Evolutionary conservation across 257 asterid species (phyloP).

Genomic region (Fraxinus cuspidata): DNA sequence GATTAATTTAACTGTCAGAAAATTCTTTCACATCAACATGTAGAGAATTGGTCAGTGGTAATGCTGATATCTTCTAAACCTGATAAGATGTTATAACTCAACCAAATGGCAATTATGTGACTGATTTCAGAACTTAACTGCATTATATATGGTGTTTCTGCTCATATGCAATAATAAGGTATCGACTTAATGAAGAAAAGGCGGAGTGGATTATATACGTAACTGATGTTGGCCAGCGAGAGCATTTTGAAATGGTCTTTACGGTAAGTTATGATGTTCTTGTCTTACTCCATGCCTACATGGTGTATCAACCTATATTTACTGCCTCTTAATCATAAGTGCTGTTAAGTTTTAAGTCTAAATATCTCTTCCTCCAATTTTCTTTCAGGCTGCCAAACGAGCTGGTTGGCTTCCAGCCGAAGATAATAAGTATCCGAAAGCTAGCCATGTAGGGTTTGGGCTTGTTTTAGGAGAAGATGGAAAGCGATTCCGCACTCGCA

Average conservation of each 20-base stretch:
- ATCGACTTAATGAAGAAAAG: constrained; percentile 85
- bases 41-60: constrained; percentile 1
- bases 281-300: neutral
- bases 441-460: constrained; percentile 90
- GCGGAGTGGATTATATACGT: constrained; percentile 95
- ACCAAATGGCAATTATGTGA: neutral
- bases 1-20: constrained; percentile 6
- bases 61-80: constrained; percentile 2
- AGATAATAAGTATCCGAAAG: constrained; percentile 64
- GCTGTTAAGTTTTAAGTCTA: constrained; percentile 17
- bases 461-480: constrained; percentile 94
- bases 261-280: constrained; percentile 51
- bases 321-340: neutral
- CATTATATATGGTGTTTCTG: constrained; percentile 12
- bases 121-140: constrained; percentile 18
- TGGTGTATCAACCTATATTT: constrained; percentile 5
- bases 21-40: neutral
- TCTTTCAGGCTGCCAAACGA: constrained; percentile 77
- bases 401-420: constrained; percentile 94
- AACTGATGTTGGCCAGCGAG: constrained; percentile 89
- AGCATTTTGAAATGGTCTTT: constrained; percentile 94
- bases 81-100: neutral
- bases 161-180: constrained; percentile 49
- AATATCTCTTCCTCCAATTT: constrained; percentile 22
- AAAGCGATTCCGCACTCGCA: constrained; percentile 85